Base-by-base conservation (phyloP, 768 basidiomycete genomes). In the Chalciporus piperatus region DNA sequence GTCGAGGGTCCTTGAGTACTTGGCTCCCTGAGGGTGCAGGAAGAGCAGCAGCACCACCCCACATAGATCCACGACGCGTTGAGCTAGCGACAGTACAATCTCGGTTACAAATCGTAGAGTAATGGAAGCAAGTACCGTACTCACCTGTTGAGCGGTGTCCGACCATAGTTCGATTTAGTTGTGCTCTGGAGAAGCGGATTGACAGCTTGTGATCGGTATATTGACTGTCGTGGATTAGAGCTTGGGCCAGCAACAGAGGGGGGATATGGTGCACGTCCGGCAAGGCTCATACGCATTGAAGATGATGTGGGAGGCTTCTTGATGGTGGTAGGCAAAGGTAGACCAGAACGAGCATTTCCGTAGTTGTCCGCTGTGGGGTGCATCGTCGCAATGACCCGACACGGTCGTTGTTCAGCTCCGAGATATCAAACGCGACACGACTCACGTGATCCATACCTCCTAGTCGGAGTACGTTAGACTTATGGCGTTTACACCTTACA, bases 61-160 rank as follows among this genome's bases (percentile, higher is more conserved):
- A 93, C 40, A 81, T 73, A 25, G 91, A 91, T n/a, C 82, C 84
- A 50, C 89, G 80, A 40, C 91, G 83, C 28, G 81, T 79, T 59
- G 85, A 91, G 63, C 82, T 84, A 60, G 43, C 39, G 12, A 39
- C 13, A 30, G 42, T 20, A 8, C 37, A 45, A 46, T 39, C 33
- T 41, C 6, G 27, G 27, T 38, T 35, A 41, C 35, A 43, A 42
- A 22, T 45, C n/a, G 32, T 13, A 14, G 23, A 23, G 8, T 42
- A 33, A 45, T 30, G 43, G 50, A 44, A 19, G 35, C 51, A 57
- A 4, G 9, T 32, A 30, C 2, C 52, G 27, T 12, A 42, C 62
- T 59, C 47, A 89, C 90, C 74, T 82, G 47, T 82, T 81, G 60
- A 87, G 70, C 14, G 92, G 92, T 32, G 92, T 95, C 48, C 83